phyloP scores from a whole-genome alignment of 108 stramenopile genomes.

The Cyclotella distinguenda region DNA sequence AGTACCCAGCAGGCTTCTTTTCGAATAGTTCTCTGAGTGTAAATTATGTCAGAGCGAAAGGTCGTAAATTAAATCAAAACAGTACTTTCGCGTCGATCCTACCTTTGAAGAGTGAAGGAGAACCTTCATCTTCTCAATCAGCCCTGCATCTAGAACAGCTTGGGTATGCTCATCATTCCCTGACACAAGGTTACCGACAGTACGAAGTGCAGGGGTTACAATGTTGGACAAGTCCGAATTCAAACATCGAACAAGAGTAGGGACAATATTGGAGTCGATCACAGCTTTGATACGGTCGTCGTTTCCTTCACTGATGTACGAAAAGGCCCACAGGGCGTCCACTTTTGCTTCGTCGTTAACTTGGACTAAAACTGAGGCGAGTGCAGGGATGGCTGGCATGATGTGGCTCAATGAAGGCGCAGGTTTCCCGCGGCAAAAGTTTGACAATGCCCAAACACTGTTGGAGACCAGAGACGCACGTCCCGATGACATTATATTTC shows the following conservation, averaged over 20 bases:
- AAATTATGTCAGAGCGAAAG: background rate
- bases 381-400: conserved; percentile 55
- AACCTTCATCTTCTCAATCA: conserved; percentile 17
- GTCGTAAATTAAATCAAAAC: background rate
- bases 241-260: conserved; percentile 59
- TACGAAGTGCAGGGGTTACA: conserved; percentile 82
- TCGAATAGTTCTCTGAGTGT: conserved; percentile 57
- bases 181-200: conserved; percentile 92
- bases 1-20: conserved; percentile 93
- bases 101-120: conserved; percentile 38
- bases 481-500: conserved; percentile 78
- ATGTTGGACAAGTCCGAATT: conserved; percentile 20
- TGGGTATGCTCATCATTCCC: conserved; percentile 90
- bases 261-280: conserved; percentile 50
- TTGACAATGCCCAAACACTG: conserved; percentile 89
- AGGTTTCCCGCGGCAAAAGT: conserved; percentile 94
- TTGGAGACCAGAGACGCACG: conserved; percentile 71
- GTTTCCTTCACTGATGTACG: conserved; percentile 87
- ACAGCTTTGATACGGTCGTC: conserved; percentile 78
- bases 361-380: conserved; percentile 43
- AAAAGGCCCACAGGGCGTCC: conserved; percentile 89
- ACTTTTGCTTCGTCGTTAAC: conserved; percentile 44
- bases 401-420: conserved; percentile 54
- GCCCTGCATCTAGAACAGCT: conserved; percentile 78
- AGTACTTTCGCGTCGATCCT: background rate